Evolutionary conservation across 2,329 filamentous ascomycete genomes (phyloP), one percentile per base, ranked within the genome.

Genomic region (Cadophora gregata): DNA sequence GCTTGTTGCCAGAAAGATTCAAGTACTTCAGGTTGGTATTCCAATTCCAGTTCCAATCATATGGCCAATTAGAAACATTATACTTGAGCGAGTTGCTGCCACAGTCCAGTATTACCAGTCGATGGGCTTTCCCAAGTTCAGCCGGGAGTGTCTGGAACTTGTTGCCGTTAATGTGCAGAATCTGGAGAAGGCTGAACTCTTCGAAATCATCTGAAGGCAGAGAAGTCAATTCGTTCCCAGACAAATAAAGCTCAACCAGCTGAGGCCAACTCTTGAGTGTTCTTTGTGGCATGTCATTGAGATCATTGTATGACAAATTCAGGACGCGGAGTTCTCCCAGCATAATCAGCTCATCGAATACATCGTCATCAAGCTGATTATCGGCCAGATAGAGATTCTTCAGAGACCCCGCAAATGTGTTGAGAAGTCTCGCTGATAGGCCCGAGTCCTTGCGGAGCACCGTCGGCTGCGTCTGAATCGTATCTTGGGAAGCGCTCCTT

Each of bases 31-130:
- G 82, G 74, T 97, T 96, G 59, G 92, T 93, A 75, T 99, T 99
- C 84, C 96, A 92, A 76, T 98, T 98, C 96, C 96, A 99, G 75
- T 99, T 99, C 96, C 96, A 99, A 77, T 99, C 96, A 77, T 99
- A 99, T 0, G 95, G 96, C 84, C 97, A 97, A 76, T 99, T 99
- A 33, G 93, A 96, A 58, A 99, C 96, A 77, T 99, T 99, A 85
- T 99, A 99, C 79, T 98, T 99, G 65, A 99, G 83, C 25, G 88
- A 89, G 77, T 99, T 99, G 83, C 92, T 97, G 68, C 94, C 95
- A 69, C 96, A 96, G 79, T 99, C 96, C 60, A 99, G 84, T 59
- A 97, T 91, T 5, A 93, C 90, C 29, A 99, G 86, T 78, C 96
- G 96, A 80, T 93, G 92, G 53, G 97, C 93, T 78, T 97, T 93